Evolutionary conservation across 306 rosid species (phyloP), one percentile per base, ranked within the genome.

Genomic region (Coriaria nepalensis): DNA sequence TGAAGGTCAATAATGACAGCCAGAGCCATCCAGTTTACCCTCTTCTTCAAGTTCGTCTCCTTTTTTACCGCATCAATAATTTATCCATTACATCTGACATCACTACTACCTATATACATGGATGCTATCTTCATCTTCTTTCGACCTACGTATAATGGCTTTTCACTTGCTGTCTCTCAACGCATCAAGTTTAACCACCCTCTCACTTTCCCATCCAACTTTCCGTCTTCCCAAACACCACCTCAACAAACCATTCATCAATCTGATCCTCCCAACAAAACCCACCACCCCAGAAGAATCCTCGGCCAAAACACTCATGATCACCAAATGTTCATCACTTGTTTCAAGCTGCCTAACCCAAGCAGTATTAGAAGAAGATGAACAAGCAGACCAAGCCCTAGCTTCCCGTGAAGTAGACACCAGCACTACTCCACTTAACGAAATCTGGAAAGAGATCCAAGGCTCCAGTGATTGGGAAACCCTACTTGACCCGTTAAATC

Each of bases 401-500:
- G 4, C 13, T 43, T n/a, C 6, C 13, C 6, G 4, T 9, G 12
- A 13, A 5, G 6, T 9, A 5, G 13, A n/a, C 47, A 6, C 10
- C n/a, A 33, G 7, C 29, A 0, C 29, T 49, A 1, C 14, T 33
- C n/a, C n/a, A n/a, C n/a, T 40, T 0, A 53, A 33, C 8, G 51
- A 73, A 11, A 56, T 66, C 4, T 83, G 94, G 94, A 56, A 45
- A 38, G 73, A 76, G 51, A 62, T 83, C 44, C 94, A 76, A 42
- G 94, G 94, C 4, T 6, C 13, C 5, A 61, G 73, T 41, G 11
- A 83, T 52, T 79, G 94, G 94, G 76, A 70, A 40, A 74, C 68
- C 0, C 59, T 83, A 0, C 36, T 73, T 9, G 84, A 79, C 9
- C 94, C 94, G 5, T 47, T 79, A 53, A 49, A 83, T 43, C 53